Percentiles rank a stretch among this genome's conserved stretches.
phyloP scores from a whole-genome alignment of 75 land plant genomes.

The Pinus tabuliformis region DNA sequence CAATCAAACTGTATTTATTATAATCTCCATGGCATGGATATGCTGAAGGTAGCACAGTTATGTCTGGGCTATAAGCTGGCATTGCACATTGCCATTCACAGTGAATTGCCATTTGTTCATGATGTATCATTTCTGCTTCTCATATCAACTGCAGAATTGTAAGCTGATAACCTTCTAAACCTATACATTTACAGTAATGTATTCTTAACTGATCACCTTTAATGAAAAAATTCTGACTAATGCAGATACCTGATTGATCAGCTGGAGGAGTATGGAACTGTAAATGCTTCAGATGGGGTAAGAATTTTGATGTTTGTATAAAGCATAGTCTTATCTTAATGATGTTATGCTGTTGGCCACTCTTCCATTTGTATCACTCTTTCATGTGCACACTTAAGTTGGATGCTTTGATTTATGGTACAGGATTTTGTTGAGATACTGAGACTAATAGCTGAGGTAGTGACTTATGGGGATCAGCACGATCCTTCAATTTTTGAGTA shows the following conservation, averaged over 20 bases:
- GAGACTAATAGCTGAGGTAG: slow-evolving; percentile 68
- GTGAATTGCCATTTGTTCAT: not conserved
- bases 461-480: slow-evolving; percentile 75
- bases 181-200: not conserved
- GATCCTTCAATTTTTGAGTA: slow-evolving; percentile 79
- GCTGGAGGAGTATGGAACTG: slow-evolving; percentile 39
- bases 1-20: not conserved
- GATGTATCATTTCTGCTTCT: not conserved
- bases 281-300: slow-evolving; percentile 53
- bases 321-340: not conserved
- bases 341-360: not conserved
- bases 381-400: not conserved
- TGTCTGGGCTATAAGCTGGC: not conserved
- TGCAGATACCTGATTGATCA: slow-evolving; percentile 57
- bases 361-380: not conserved
- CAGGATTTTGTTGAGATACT: slow-evolving; percentile 68
- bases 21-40: not conserved
- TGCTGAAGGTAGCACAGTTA: not conserved
- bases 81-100: not conserved
- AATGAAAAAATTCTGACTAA: slow-evolving; percentile 5
- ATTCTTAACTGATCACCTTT: not conserved
- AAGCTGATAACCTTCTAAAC: not conserved
- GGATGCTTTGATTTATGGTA: not conserved
- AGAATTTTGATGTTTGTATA: not conserved
- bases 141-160: not conserved